Conservation (phyloP, 2,329 filamentous ascomycete genomes). For the Tolypocladium pustulatum region DNA sequence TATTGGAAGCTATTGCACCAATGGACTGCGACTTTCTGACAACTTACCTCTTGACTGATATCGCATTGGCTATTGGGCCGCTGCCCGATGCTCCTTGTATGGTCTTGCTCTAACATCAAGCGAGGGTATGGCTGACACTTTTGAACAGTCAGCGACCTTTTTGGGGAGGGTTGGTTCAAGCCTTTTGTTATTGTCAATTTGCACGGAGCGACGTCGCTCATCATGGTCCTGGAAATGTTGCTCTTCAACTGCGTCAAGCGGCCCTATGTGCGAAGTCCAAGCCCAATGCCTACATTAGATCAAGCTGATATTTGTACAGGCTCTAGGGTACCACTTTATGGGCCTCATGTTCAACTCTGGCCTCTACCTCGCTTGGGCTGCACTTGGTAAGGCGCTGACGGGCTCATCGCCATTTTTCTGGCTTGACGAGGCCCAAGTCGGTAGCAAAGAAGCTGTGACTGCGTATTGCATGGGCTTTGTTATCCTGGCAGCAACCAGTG, state of each 20-base stretch:
- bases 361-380: constrained; percentile 39
- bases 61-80: neutral
- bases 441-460: constrained; percentile 31
- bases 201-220: constrained; percentile 29
- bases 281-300: neutral
- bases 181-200: constrained; percentile 35
- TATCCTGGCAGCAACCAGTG: constrained; percentile 31
- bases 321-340: constrained; percentile 31
- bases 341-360: constrained; percentile 28
- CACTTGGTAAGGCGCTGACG: constrained; percentile 34
- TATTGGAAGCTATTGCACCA: neutral
- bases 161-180: constrained; percentile 37
- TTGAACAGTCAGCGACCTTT: constrained; percentile 33
- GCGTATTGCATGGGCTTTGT: constrained; percentile 35
- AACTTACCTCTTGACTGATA: neutral
- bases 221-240: constrained; percentile 34
- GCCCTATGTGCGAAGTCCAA: constrained; percentile 27
- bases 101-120: neutral
- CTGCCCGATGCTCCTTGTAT: constrained; percentile 14
- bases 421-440: constrained; percentile 34
- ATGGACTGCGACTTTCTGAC: neutral
- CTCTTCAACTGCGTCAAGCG: constrained; percentile 44
- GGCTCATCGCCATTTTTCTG: constrained; percentile 39
- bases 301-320: constrained; percentile 20
- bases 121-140: constrained; percentile 7